A percentile compares a stretch with the other conserved stretches of the same genome.
These are phyloP conservation scores for Isatis lusitanica DNA, from an alignment of 441 rosid species.

Conservation along the genomic window DNA sequence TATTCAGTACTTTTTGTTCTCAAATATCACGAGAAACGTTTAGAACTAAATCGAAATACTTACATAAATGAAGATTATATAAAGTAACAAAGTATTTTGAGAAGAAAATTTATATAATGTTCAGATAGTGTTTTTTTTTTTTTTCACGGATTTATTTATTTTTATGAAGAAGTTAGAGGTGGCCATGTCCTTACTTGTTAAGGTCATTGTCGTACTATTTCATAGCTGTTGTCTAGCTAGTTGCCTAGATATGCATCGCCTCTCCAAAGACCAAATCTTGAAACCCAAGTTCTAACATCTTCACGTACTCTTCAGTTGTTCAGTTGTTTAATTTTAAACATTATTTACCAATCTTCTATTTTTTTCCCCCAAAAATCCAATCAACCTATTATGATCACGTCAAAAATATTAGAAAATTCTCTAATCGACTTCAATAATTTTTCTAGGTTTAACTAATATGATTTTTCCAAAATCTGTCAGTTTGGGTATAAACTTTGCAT, in stretches of 20 bases:
- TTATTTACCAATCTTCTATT: background rate
- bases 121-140: background rate
- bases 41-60: background rate
- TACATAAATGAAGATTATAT: background rate
- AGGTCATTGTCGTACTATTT: constrained; percentile 25
- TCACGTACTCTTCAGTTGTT: background rate
- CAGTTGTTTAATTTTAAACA: background rate
- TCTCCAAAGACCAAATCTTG: constrained; percentile 20
- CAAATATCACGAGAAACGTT: background rate
- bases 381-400: background rate
- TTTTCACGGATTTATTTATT: background rate
- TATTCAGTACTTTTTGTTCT: background rate
- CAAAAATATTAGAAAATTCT: background rate
- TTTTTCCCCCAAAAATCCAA: background rate
- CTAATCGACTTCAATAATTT: background rate
- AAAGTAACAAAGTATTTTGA: background rate
- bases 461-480: background rate
- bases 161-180: constrained; percentile 12
- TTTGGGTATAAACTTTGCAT: background rate
- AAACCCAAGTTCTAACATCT: constrained; percentile 17
- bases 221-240: constrained; percentile 32
- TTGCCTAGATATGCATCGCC: constrained; percentile 22
- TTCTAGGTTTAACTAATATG: background rate
- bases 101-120: background rate
- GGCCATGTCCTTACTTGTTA: constrained; percentile 14